Percentiles rank a stretch among this genome's conserved stretches.
These are phyloP conservation scores for Hypoxylon intermedium DNA, from an alignment of 495 filamentous ascomycete species.

Conservation along the genomic window DNA sequence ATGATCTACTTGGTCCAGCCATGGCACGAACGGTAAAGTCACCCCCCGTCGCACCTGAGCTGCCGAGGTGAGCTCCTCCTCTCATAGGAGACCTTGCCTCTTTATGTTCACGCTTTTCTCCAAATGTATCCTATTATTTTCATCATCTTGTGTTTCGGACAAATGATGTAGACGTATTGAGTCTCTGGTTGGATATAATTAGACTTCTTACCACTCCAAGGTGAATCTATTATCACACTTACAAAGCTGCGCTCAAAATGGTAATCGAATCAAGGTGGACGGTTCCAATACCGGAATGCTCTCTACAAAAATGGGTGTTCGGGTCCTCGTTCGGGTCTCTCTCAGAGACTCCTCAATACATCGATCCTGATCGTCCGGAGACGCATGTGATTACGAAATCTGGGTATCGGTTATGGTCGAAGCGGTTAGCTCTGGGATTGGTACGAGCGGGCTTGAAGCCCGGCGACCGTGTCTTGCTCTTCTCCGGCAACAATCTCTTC, in stretches of 20 bases:
- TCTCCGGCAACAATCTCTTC: conserved; percentile 74
- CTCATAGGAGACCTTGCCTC: too few relatives aligned
- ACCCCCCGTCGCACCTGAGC: too few relatives aligned
- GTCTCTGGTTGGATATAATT: too few relatives aligned
- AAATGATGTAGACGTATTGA: too few relatives aligned
- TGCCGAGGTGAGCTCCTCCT: too few relatives aligned
- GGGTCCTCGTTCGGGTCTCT: conserved; percentile 45
- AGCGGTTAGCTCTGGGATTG: conserved; percentile 76
- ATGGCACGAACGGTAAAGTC: too few relatives aligned
- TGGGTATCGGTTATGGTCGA: conserved; percentile 70
- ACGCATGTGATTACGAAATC: conserved; percentile 49
- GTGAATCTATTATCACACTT: too few relatives aligned
- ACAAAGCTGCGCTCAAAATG: conserved; percentile 36
- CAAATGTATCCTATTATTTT: too few relatives aligned
- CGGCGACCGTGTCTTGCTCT: conserved; percentile 77
- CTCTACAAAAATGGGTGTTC: conserved; percentile 49
- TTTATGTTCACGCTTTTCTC: too few relatives aligned
- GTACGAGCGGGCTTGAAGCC: conserved; percentile 66
- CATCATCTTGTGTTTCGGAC: too few relatives aligned
- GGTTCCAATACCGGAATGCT: conserved; percentile 43
- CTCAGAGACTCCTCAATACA: conserved; percentile 47
- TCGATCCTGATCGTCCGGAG: conserved; percentile 64
- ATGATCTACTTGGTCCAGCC: too few relatives aligned
- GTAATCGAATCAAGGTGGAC: conserved; percentile 54
- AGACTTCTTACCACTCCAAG: too few relatives aligned